Evolutionary conservation across 108 stramenopile species (phyloP).

Genomic region (Cyclotella distinguenda): DNA sequence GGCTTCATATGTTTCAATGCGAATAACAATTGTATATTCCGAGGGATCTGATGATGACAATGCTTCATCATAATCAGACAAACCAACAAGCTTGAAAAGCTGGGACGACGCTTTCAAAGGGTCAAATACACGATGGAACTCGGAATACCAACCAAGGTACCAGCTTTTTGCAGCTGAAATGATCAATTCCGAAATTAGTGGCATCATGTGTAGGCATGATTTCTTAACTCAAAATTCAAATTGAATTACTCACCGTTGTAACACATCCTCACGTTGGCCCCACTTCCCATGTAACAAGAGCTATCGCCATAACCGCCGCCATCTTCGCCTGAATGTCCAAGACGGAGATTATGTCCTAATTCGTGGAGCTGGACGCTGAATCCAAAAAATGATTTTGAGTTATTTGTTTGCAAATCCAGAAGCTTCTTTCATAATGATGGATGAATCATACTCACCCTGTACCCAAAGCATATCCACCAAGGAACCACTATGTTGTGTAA

Average conservation of each 20-base stretch:
- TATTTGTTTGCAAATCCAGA: not conserved
- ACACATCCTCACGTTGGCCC: slow-evolving; percentile 11
- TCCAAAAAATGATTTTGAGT: not conserved
- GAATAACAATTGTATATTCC: not conserved
- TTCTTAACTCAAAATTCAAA: not conserved
- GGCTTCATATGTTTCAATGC: slow-evolving; percentile 3
- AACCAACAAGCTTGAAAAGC: not conserved
- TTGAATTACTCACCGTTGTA: slow-evolving; percentile 11
- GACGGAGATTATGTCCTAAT: slow-evolving; percentile 5
- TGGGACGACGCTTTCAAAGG: not conserved
- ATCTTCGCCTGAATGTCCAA: slow-evolving; percentile 13
- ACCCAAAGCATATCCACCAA: not conserved
- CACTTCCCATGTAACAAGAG: slow-evolving; percentile 19
- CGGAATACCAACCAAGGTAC: slow-evolving; percentile 8
- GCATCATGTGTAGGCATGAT: too few relatives aligned
- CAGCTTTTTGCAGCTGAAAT: not conserved
- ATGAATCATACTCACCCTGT: not conserved
- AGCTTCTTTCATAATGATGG: not conserved
- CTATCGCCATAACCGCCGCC: slow-evolving; percentile 11
- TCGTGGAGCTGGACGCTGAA: not conserved
- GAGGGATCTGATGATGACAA: not conserved
- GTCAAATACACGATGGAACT: slow-evolving; percentile 5
- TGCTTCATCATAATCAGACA: slow-evolving; percentile 14
- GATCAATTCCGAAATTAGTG: too few relatives aligned
- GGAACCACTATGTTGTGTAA: not conserved